Conservation (phyloP, 192 early-diverging fungal genomes). For the Piromyces finnis region DNA sequence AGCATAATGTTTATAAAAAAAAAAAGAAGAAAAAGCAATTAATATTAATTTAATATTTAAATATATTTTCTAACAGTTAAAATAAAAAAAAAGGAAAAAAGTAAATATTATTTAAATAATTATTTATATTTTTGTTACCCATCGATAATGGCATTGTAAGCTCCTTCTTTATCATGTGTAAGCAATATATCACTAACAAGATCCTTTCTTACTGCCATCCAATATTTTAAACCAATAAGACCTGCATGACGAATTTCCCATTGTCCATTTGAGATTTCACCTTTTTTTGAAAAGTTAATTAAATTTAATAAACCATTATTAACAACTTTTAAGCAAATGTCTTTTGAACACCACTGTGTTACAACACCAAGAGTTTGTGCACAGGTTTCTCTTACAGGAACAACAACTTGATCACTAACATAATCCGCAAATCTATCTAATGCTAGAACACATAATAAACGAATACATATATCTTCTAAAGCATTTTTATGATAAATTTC, state of each 20-base stretch:
- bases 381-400: conserved; percentile 90
- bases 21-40: no score
- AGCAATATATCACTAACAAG: conserved; percentile 55
- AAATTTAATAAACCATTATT: conserved; percentile 39
- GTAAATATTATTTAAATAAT: not conserved
- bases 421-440: conserved; percentile 95
- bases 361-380: conserved; percentile 56
- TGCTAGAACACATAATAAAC: conserved; percentile 83
- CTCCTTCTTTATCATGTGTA: conserved; percentile 14
- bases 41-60: no score
- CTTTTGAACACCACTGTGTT: conserved; percentile 26
- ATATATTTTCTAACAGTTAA: no score
- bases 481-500: conserved; percentile 46
- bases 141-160: conserved; percentile 53
- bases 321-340: conserved; percentile 32
- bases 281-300: conserved; percentile 8
- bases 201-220: conserved; percentile 78
- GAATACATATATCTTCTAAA: conserved; percentile 73
- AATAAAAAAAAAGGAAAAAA: no score
- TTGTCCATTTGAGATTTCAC: conserved; percentile 13
- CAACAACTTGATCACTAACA: conserved; percentile 83
- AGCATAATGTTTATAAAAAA: no score
- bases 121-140: conserved; percentile 30
- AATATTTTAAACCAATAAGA: conserved; percentile 81
- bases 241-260: conserved; percentile 93